Evolutionary conservation across 768 basidiomycete genomes (phyloP), one percentile per base, ranked within the genome.

Genomic region (Tricholoma sp.): DNA sequence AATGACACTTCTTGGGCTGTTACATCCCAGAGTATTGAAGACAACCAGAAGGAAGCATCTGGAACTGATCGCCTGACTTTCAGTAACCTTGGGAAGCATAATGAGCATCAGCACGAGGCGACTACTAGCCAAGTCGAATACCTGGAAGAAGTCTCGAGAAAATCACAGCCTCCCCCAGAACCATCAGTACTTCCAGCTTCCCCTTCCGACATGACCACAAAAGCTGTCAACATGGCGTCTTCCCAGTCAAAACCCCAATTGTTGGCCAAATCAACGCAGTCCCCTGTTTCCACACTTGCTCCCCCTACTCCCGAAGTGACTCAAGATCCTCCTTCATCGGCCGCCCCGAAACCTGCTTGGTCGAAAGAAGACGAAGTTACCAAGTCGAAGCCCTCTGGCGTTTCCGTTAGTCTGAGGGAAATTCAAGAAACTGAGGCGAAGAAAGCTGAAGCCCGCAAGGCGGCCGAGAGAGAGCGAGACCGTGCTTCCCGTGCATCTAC

Each of bases 391-490:
- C 63, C 69, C 6, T 65, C 72, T 12, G 70, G 70, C 14, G 63
- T 72, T 4, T 73, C 86, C 21, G 75, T 87, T 35, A 91, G 90
- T 59, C 74, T 99, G 35, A 86, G 94, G 55, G 94, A 98, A 57
- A 99, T 99, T 47, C 97, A 99, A 69, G 94, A 97, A 63, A 86
- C 88, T 2, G 97, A 99, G 71, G 83, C 82, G 7, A 92, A 84
- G 72, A 88, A 86, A 65, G 78, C 82, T 2, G 94, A 92, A 64
- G 84, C 80, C 10, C 82, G 88, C 43, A 95, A 89, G 68, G 79
- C 78, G 21, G 83, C 82, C 18, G 87, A 92, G 61, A 82, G 85
- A 61, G 87, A 91, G 61, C 82, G 82, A 45, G 87, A 90, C 58
- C 81, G 83, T 32, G 72, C 76, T 35, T 76, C 80, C 50, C 84